Evolutionary conservation across 768 basidiomycete species (phyloP).

Genomic region (Lactarius deliciosus): DNA sequence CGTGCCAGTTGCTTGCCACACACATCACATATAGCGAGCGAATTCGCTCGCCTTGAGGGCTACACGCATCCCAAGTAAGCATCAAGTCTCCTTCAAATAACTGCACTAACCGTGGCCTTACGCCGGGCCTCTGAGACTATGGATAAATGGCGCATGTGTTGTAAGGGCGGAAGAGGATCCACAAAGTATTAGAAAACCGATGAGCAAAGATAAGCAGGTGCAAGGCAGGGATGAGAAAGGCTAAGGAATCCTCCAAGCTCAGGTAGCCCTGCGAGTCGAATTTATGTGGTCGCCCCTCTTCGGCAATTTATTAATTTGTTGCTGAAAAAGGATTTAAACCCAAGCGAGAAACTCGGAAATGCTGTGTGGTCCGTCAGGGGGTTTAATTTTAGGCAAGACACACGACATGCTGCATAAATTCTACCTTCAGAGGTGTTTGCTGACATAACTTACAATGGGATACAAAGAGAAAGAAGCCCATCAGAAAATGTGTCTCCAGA

Average conservation of each 20-base stretch:
- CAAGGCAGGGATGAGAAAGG: background rate
- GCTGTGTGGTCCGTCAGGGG: constrained; percentile 6
- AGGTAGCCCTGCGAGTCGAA: background rate
- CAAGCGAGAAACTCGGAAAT: constrained; percentile 19
- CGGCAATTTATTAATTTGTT: constrained; percentile 16
- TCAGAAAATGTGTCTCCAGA: constrained; percentile 10
- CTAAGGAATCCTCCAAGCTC: background rate
- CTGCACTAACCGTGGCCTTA: constrained; percentile 9
- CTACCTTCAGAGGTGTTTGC: constrained; percentile 10
- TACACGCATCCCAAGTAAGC: constrained; percentile 2
- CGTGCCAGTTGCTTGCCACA: constrained; percentile 30
- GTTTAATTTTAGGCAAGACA: constrained; percentile 5
- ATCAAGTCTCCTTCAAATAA: background rate
- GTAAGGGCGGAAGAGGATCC: background rate
- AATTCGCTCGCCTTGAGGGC: constrained; percentile 10
- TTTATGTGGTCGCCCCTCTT: constrained; percentile 20
- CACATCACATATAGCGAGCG: constrained; percentile 20
- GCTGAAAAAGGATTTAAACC: constrained; percentile 10
- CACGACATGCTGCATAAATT: constrained; percentile 16
- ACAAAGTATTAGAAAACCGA: background rate
- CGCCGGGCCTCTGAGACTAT: background rate
- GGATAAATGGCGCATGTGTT: background rate
- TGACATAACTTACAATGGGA: background rate
- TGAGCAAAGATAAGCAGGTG: background rate
- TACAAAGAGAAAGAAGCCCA: constrained; percentile 13